A percentile compares a stretch with the other conserved stretches of the same genome.
Conservation (phyloP, 192 early-diverging fungal species). For the Rhizophagus sp. region DNA sequence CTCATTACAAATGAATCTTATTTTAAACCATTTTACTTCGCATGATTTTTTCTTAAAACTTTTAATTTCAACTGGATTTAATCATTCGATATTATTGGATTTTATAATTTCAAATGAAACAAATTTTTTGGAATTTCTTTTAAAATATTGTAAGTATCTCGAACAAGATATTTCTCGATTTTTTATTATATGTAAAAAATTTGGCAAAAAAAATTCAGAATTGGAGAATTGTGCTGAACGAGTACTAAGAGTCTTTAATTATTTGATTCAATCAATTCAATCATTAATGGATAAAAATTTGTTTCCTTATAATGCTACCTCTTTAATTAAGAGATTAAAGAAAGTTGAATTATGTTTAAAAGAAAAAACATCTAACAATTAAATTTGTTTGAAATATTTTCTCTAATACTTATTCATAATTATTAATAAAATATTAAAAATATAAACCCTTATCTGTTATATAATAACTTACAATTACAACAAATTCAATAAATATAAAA, state of each 20-base stretch:
- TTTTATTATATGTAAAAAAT: conserved; percentile 2
- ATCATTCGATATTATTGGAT: conserved; percentile 36
- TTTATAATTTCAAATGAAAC: conserved; percentile 34
- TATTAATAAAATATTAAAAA: too few species aligned
- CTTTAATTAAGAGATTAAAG: conserved; percentile 1
- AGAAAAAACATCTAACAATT: too few species aligned
- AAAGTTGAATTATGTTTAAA: background rate
- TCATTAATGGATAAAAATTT: conserved; percentile 5
- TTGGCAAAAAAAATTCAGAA: background rate
- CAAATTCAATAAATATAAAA: too few species aligned
- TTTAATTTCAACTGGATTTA: conserved; percentile 17
- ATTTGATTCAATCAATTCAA: conserved; percentile 4
- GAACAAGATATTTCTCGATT: conserved; percentile 15
- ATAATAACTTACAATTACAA: too few species aligned
- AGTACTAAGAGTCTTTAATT: background rate
- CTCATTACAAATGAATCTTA: background rate
- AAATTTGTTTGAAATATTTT: too few species aligned
- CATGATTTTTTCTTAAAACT: conserved; percentile 35
- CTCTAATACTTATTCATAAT: too few species aligned
- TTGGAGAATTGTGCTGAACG: background rate
- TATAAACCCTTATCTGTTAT: too few species aligned
- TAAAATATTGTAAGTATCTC: conserved; percentile 34
- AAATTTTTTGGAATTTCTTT: conserved; percentile 30
- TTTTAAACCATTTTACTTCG: conserved; percentile 9
- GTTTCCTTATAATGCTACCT: conserved; percentile 27